These are phyloP conservation scores for Anthracocystis setariae DNA, from an alignment of 1,284 basidiomycete species.

Conservation along the genomic window DNA sequence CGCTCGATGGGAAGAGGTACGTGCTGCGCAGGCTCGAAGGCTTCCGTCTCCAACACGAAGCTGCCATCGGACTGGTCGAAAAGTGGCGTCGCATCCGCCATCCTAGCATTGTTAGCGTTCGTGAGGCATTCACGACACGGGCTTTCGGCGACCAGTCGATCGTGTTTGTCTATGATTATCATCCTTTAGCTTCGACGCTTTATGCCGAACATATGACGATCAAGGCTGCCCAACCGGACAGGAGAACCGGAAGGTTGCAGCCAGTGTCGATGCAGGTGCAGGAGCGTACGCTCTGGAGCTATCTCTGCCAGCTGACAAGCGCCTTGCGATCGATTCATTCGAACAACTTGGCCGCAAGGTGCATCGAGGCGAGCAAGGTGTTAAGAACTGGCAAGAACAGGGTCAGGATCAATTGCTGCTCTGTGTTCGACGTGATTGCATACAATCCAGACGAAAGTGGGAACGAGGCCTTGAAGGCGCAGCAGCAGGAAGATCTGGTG, in stretches of 20 bases:
- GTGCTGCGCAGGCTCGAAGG: slow-evolving; percentile 86
- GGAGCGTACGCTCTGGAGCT: slow-evolving; percentile 92
- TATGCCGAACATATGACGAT: slow-evolving; percentile 75
- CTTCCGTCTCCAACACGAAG: slow-evolving; percentile 77
- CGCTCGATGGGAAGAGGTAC: slow-evolving; percentile 82
- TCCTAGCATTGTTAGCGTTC: slow-evolving; percentile 84
- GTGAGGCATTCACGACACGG: slow-evolving; percentile 94
- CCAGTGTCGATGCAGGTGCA: slow-evolving; percentile 71
- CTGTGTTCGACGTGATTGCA: slow-evolving; percentile 64
- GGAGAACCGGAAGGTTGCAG: slow-evolving; percentile 63
- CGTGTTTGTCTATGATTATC: slow-evolving; percentile 90
- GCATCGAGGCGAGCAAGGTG: slow-evolving; percentile 87
- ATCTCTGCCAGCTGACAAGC: slow-evolving; percentile 87
- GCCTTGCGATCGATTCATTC: slow-evolving; percentile 88
- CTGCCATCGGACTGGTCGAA: slow-evolving; percentile 84
- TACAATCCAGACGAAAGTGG: slow-evolving; percentile 50
- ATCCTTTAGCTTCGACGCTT: slow-evolving; percentile 85
- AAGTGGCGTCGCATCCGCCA: slow-evolving; percentile 87
- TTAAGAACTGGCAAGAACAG: slow-evolving; percentile 89
- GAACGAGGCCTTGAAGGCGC: slow-evolving; percentile 37
- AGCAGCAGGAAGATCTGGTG: slow-evolving; percentile 83
- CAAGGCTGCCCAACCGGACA: slow-evolving; percentile 68
- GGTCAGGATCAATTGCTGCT: slow-evolving; percentile 58
- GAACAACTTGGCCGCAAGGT: slow-evolving; percentile 81
- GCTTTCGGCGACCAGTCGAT: slow-evolving; percentile 88